phyloP scores from a whole-genome alignment of 164 flowering plant genomes.

The Stephania yunnanensis region DNA sequence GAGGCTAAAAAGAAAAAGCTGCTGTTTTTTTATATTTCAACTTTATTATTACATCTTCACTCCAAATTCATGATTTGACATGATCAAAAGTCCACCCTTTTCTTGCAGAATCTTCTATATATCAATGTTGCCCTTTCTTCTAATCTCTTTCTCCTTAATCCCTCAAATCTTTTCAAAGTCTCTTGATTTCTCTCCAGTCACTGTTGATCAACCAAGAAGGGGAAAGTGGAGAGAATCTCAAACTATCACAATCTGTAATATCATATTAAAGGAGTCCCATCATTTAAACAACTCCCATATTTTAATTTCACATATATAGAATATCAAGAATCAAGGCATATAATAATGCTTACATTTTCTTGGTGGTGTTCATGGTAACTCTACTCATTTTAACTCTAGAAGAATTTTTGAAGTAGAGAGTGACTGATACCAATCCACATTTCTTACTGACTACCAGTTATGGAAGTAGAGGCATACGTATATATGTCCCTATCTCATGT shows the following conservation, averaged over 20 bases:
- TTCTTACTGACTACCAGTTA: too few species aligned
- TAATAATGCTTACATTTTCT: too few species aligned
- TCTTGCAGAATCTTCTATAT: constrained; percentile 22
- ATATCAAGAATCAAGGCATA: too few species aligned
- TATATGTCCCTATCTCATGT: too few species aligned
- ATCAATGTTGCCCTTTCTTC: background rate
- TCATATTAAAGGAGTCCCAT: too few species aligned
- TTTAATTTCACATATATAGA: too few species aligned
- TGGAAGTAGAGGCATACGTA: too few species aligned
- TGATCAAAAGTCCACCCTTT: constrained; percentile 30
- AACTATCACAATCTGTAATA: background rate
- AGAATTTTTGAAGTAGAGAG: too few species aligned
- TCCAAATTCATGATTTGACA: constrained; percentile 32
- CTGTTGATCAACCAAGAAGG: background rate
- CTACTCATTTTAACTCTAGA: too few species aligned
- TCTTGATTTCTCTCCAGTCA: background rate
- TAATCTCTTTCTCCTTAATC: background rate
- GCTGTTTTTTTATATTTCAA: constrained; percentile 11
- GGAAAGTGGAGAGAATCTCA: background rate
- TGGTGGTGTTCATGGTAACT: too few species aligned
- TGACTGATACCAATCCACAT: too few species aligned
- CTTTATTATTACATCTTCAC: constrained; percentile 19
- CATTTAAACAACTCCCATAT: too few species aligned
- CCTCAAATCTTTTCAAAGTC: background rate
- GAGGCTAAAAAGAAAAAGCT: constrained; percentile 23